Evolutionary conservation across 1,284 basidiomycete genomes (phyloP), one percentile per base, ranked within the genome.

Genomic region (Marasmius sp.): DNA sequence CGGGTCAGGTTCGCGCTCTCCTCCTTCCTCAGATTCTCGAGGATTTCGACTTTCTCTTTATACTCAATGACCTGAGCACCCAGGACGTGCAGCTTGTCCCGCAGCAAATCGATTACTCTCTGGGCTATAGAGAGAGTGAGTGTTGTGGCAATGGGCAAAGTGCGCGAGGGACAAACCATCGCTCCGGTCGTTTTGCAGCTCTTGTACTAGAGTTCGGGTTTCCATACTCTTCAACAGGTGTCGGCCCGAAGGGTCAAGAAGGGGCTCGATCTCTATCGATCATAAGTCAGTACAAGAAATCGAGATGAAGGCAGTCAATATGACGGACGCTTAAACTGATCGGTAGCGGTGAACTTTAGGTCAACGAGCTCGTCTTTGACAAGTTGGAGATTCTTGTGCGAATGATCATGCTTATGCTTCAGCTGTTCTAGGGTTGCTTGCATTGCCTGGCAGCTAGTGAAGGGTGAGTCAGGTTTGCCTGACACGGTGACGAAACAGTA

Each of bases 21-120:
- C 33, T 71, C 72, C 11, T 22, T 65, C 69, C 68, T 84, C 80
- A 2, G 81, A 70, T 45, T 81, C 79, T 18, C 70, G 66, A 27
- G 36, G 3, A 55, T 57, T n/a, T 37, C 47, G 10, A 80, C 67
- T 14, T 76, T 76, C 14, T 70, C 70, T 61, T 76, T 76, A 0
- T 78, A 68, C 58, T 83, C 79, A 8, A 75, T 78, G 0, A 85
- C 65, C 58, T 82, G 77, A 4, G 77, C 71, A 3, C 78, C 75
- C 61, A 81, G 75, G 52, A 74, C 67, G 45, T 81, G 76, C 0
- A 84, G 70, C 61, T 83, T 83, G 63, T 83, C 80, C n/a, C 82
- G 78, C 3, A 85, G 73, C 10, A 85, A 68, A 55, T 85, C 83
- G 20, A 76, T 80, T 38, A 85, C 82, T 63, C 83, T 78, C 62